Base-by-base conservation (phyloP, 148 eudicot genomes). In the Silene uniflora region DNA sequence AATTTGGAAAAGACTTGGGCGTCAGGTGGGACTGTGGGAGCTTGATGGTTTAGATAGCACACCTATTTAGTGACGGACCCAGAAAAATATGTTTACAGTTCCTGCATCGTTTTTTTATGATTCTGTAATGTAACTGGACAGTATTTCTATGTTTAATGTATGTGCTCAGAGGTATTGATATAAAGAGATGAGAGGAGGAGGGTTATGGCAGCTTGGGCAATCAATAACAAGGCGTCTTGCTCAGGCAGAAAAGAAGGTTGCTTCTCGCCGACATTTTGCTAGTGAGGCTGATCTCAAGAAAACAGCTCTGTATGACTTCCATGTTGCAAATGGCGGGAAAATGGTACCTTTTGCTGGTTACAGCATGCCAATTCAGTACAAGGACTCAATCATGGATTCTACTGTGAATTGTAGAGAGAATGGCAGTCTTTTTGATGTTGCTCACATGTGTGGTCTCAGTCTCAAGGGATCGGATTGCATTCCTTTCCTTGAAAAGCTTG, bases 341-440 rank as follows among this genome's bases (percentile, higher is more conserved):
- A 95, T 92, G 97, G 98, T 95, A n/a, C 98, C 98, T n/a, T 95
- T 95, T 89, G 97, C 97, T 29, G 97, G 98, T 39, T 92, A 97
- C 92, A 90, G 96, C 82, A 92, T 95, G 98, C 98, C 98, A 60
- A 95, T 95, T 74, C 98, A 95, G 81, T 95, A 95, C 90, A 95
- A 91, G 80, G 98, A 95, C 77, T 90, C 98, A 4, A 95, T 95
- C 63, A 95, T 95, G 92, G 98, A 95, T 75, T 92, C 97, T 5
- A 91, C 98, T 39, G 49, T 90, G 32, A 95, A 95, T 62, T 92
- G 97, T 77, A 84, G 98, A 84, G 92, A 87, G 81, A 90, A 95
- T 69, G 98, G 98, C 14, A 81, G 93, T 47, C 91, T 92, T 12
- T 95, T 95, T 83, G 98, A 95, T 79, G 98, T 95, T 68, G 84